Base-by-base conservation (phyloP, 345 rosid genomes). In the Brassica juncea region DNA sequence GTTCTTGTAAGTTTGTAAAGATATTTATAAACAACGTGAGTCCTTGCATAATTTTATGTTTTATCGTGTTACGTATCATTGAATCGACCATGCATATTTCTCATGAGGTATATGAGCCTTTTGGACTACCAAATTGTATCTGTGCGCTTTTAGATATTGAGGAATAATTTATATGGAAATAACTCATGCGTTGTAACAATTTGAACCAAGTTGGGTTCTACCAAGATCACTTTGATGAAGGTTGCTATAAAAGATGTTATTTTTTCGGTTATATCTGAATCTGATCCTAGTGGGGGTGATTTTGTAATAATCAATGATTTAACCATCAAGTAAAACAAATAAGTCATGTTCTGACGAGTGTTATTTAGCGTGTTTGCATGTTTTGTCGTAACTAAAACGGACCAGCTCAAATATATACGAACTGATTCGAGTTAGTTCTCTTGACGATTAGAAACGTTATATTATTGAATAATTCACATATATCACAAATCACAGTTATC, bases 391-490 rank as follows among this genome's bases (percentile, higher is more conserved):
- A 62, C 8, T 28, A 6, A 62, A 6, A 62, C 39, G 21, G 39
- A 28, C 25, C 23, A 65, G 21, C 6, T 44, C 54, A 74, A 31
- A 30, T 72, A 62, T 47, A 30, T 72, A 62, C 31, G 60, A 74
- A 74, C 55, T 21, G 42, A n/a, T 37, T 54, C 72, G 19, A 66
- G 65, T 12, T 4, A 54, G 39, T 57, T 3, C 1, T n/a, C 1
- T n/a, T 54, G 37, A 12, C 52, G 15, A 55, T 55, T 55, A 16
- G 3, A 57, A 30, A 60, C 14, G 4, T 59, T 4, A 28, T 71
- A 37, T n/a, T 37, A 72, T 72, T 66, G 6, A 19, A 44, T 42
- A 58, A 66, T 66, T 79, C 47, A 78, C 82, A 78, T 71, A 52
- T 11, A 21, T 79, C n/a, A 73, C 77, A 67, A 66, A 60, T 60